These are phyloP conservation scores for Metarhizium robertsii DNA, from an alignment of 2,329 filamentous ascomycete species.

Conservation along the genomic window DNA sequence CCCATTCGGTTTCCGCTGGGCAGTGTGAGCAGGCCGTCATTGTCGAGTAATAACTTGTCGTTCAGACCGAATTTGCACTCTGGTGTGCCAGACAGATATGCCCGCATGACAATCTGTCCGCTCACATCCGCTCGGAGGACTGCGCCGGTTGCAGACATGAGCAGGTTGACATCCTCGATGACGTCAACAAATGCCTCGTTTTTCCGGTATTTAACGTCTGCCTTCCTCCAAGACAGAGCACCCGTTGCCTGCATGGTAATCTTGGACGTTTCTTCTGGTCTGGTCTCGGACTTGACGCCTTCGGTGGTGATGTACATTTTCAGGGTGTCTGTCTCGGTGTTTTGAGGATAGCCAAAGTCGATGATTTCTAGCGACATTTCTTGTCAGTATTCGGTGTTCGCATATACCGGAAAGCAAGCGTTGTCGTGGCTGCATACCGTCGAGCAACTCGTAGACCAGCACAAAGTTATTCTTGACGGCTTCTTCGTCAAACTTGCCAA, in stretches of 20 bases:
- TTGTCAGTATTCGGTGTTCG: background rate
- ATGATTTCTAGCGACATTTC: slow-evolving; percentile 65
- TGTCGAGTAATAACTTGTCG: slow-evolving; percentile 85
- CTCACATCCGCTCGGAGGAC: slow-evolving; percentile 93
- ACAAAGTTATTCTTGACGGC: slow-evolving; percentile 99
- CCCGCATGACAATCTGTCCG: slow-evolving; percentile 96
- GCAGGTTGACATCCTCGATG: slow-evolving; percentile 95
- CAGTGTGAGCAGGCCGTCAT: slow-evolving; percentile 54
- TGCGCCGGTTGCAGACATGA: slow-evolving; percentile 96
- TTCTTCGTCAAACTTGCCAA: slow-evolving; percentile 98
- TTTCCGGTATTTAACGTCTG: slow-evolving; percentile 97
- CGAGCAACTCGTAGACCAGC: slow-evolving; percentile 90
- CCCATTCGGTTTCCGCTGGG: slow-evolving; percentile 69
- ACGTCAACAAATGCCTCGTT: slow-evolving; percentile 99
- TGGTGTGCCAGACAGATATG: slow-evolving; percentile 89
- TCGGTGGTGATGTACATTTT: slow-evolving; percentile 99
- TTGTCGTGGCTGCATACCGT: slow-evolving; percentile 47
- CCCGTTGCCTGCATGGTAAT: slow-evolving; percentile 99
- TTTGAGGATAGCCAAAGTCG: slow-evolving; percentile 98
- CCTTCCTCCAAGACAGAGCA: slow-evolving; percentile 90
- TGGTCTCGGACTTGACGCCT: slow-evolving; percentile 85
- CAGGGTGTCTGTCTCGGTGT: slow-evolving; percentile 95
- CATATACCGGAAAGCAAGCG: background rate
- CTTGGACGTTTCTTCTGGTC: slow-evolving; percentile 85
- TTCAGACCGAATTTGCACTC: slow-evolving; percentile 99